Percentiles rank a stretch among this genome's conserved stretches.
phyloP scores from a whole-genome alignment of 2,329 filamentous ascomycete species.

The Aspergillus alliaceus region DNA sequence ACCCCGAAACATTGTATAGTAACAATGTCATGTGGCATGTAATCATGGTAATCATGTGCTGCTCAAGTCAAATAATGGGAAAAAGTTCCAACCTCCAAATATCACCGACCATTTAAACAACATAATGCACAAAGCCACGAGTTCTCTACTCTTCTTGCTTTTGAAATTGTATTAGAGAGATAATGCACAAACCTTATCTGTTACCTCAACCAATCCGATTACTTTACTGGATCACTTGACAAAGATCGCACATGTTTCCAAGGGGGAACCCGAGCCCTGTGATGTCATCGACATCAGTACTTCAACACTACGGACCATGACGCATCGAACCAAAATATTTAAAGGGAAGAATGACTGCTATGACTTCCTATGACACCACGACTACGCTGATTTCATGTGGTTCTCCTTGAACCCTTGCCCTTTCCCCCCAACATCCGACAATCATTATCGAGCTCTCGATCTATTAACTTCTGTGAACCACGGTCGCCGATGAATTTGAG shows the following conservation, averaged over 20 bases:
- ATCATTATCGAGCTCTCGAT: background rate
- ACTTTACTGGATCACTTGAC: background rate
- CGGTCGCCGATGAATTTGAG: background rate
- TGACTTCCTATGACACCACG: conserved; percentile 17
- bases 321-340: background rate
- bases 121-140: too few species aligned
- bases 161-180: background rate
- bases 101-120: too few species aligned
- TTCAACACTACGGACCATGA: conserved; percentile 1
- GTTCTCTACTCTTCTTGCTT: too few species aligned
- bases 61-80: too few species aligned
- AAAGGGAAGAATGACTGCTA: background rate
- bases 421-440: background rate
- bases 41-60: too few species aligned
- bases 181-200: background rate
- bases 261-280: background rate
- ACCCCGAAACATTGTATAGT: too few species aligned
- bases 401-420: background rate
- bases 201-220: background rate
- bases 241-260: background rate
- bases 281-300: conserved; percentile 5
- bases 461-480: conserved; percentile 2
- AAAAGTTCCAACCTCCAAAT: too few species aligned
- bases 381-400: conserved; percentile 13
- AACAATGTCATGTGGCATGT: too few species aligned